Evolutionary conservation across 2,329 filamentous ascomycete species (phyloP).

Genomic region (Zasmidium cellare): DNA sequence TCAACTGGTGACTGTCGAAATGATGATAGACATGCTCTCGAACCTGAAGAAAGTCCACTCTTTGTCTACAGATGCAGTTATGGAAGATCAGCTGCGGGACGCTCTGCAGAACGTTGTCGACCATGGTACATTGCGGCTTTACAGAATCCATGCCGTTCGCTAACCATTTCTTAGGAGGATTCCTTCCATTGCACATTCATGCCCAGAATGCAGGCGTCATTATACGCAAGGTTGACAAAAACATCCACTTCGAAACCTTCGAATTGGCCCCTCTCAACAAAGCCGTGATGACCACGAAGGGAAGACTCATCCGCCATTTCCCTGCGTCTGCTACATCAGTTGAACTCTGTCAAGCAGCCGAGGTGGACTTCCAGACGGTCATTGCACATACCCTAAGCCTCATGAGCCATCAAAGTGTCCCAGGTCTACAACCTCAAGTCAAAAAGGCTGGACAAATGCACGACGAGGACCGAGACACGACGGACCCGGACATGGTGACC

Average conservation of each 20-base stretch:
- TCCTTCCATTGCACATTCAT: constrained; percentile 9
- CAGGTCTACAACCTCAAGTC: constrained; percentile 19
- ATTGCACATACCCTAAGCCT: constrained; percentile 19
- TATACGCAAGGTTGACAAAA: constrained; percentile 17
- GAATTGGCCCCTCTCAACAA: constrained; percentile 58
- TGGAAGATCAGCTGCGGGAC: too few species aligned
- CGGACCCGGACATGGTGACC: constrained; percentile 58
- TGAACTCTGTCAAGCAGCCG: constrained; percentile 19
- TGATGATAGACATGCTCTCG: background rate
- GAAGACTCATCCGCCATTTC: constrained; percentile 60
- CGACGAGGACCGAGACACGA: constrained; percentile 60
- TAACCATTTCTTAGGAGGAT: too few species aligned
- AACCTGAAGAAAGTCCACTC: background rate
- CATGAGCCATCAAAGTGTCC: constrained; percentile 18
- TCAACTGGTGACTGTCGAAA: too few species aligned
- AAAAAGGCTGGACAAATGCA: constrained; percentile 53
- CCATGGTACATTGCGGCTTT: too few species aligned
- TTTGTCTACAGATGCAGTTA: background rate
- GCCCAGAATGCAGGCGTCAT: constrained; percentile 28
- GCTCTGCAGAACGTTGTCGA: constrained; percentile 24
- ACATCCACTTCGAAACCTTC: constrained; percentile 59
- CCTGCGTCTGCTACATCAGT: constrained; percentile 54
- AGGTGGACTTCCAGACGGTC: constrained; percentile 25
- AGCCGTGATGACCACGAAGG: constrained; percentile 53
- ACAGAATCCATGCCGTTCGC: too few species aligned